A percentile compares a stretch with the other conserved stretches of the same genome.
These are phyloP conservation scores for Fistulinella prunicolor DNA, from an alignment of 768 basidiomycete species.

Conservation along the genomic window DNA sequence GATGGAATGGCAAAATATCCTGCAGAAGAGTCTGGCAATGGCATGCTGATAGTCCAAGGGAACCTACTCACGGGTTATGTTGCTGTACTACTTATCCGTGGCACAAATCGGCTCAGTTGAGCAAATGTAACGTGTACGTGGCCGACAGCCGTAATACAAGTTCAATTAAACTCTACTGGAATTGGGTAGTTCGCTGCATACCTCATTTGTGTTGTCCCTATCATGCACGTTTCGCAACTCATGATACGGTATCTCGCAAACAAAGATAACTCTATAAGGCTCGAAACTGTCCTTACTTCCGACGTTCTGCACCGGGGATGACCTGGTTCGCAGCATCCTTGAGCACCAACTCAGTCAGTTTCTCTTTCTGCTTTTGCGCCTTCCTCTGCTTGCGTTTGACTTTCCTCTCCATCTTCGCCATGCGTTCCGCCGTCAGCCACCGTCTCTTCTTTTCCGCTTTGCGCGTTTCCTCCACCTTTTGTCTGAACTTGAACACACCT, in stretches of 20 bases:
- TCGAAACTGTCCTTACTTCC: constrained; percentile 6
- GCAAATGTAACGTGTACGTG: neutral
- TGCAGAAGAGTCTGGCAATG: constrained; percentile 7
- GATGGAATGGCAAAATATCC: constrained; percentile 22
- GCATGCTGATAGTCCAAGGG: constrained; percentile 6
- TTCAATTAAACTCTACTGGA: no score
- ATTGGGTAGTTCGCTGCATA: no score
- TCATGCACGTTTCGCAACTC: no score
- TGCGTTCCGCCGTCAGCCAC: constrained; percentile 38
- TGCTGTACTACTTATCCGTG: no score
- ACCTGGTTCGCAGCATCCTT: constrained; percentile 58
- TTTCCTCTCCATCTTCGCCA: constrained; percentile 38
- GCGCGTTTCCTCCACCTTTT: constrained; percentile 53
- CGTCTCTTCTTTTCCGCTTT: constrained; percentile 60
- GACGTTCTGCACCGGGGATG: constrained; percentile 36
- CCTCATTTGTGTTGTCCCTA: no score
- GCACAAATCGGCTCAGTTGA: no score
- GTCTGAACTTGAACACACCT: constrained; percentile 71
- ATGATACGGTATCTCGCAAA: no score
- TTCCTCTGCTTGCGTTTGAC: constrained; percentile 43
- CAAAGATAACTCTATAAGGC: neutral
- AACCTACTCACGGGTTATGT: neutral
- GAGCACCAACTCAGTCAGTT: constrained; percentile 50
- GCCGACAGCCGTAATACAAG: neutral
- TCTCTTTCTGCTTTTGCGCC: constrained; percentile 48